phyloP scores from a whole-genome alignment of 2,329 filamentous ascomycete genomes.

The Aspergillus felis region DNA sequence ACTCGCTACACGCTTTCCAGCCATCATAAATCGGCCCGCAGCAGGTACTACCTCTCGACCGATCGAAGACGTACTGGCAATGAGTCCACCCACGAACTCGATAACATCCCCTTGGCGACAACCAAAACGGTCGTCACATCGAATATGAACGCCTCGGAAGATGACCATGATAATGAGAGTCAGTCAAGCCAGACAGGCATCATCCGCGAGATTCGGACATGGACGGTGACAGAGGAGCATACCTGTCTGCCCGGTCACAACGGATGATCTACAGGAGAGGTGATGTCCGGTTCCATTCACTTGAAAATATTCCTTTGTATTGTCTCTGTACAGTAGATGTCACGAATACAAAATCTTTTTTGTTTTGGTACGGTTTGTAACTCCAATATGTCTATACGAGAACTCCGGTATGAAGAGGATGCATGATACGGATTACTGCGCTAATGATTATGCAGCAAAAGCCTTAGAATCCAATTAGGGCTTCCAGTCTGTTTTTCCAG shows the following conservation, averaged over 20 bases:
- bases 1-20: slow-evolving; percentile 6
- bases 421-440: not conserved
- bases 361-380: not conserved
- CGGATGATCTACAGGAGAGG: not conserved
- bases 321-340: not conserved
- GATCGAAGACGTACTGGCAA: slow-evolving; percentile 2
- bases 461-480: no score
- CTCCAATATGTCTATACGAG: not conserved
- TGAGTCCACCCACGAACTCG: slow-evolving; percentile 12
- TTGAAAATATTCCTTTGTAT: not conserved
- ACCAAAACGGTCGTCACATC: slow-evolving; percentile 13
- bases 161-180: slow-evolving; percentile 22
- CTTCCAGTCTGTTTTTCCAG: no score
- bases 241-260: not conserved
- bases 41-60: slow-evolving; percentile 5
- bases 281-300: not conserved
- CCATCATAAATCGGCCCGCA: not conserved
- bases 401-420: not conserved
- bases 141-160: slow-evolving; percentile 1
- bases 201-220: slow-evolving; percentile 24
- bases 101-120: slow-evolving; percentile 8
- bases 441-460: not conserved
- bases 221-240: slow-evolving; percentile 17
- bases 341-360: not conserved
- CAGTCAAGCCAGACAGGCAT: slow-evolving; percentile 24